These are phyloP conservation scores for Cercospora canescens DNA, from an alignment of 2,329 filamentous ascomycete species.

Conservation along the genomic window DNA sequence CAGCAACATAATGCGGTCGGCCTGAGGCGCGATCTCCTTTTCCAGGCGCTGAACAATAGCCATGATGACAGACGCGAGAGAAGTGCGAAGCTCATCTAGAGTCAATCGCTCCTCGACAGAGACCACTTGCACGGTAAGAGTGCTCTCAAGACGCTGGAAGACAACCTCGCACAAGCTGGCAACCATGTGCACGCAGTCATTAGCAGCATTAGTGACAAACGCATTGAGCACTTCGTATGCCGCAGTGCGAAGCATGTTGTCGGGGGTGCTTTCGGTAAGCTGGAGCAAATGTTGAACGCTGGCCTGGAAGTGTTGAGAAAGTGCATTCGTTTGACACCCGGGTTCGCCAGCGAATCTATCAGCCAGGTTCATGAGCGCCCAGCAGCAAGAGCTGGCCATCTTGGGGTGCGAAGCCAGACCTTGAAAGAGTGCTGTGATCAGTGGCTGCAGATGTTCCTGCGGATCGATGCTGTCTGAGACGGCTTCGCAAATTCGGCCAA, in stretches of 20 bases:
- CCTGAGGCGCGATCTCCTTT: slow-evolving; percentile 83
- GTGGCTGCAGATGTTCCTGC: slow-evolving; percentile 73
- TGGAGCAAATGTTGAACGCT: slow-evolving; percentile 83
- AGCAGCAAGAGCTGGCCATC: slow-evolving; percentile 98
- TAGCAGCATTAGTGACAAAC: slow-evolving; percentile 87
- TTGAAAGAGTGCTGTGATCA: slow-evolving; percentile 86
- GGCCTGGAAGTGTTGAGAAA: slow-evolving; percentile 90
- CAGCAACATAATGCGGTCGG: slow-evolving; percentile 90
- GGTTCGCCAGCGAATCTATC: slow-evolving; percentile 91
- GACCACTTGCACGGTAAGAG: slow-evolving; percentile 88
- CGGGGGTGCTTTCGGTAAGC: slow-evolving; percentile 82
- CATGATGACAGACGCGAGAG: slow-evolving; percentile 85
- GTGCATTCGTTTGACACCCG: slow-evolving; percentile 74
- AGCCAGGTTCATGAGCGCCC: slow-evolving; percentile 97
- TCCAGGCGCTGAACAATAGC: slow-evolving; percentile 90
- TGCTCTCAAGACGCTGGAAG: slow-evolving; percentile 86
- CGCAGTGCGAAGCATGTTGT: slow-evolving; percentile 88
- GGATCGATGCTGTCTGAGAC: slow-evolving; percentile 92
- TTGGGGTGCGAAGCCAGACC: slow-evolving; percentile 88
- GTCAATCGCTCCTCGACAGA: slow-evolving; percentile 96
- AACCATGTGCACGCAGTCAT: slow-evolving; percentile 78
- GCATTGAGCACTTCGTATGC: slow-evolving; percentile 96
- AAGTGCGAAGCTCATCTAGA: slow-evolving; percentile 97
- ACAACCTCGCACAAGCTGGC: slow-evolving; percentile 83
- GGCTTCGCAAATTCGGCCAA: slow-evolving; percentile 93